Percentiles rank a stretch among this genome's conserved stretches.
Evolutionary conservation across 192 early-diverging fungal species (phyloP).

Genomic region (Coemansia sp.): DNA sequence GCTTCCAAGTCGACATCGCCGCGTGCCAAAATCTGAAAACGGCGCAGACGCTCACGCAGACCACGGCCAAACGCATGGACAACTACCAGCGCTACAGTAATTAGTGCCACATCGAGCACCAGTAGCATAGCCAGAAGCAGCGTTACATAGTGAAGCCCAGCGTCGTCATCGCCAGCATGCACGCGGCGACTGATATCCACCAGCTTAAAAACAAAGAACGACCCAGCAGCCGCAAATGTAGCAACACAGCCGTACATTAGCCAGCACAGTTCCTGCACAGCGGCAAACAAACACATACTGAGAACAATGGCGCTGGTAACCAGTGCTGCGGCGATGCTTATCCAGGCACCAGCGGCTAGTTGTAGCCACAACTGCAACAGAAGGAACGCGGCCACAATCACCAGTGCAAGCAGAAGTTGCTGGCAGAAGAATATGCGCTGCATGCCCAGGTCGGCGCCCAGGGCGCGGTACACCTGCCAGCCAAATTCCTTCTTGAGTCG

Average conservation of each 20-base stretch:
- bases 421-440: constrained; percentile 48
- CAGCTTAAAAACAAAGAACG: constrained; percentile 45
- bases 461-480: constrained; percentile 49
- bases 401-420: constrained; percentile 37
- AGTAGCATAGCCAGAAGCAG: constrained; percentile 27
- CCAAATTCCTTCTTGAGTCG: constrained; percentile 50
- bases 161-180: not conserved
- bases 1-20: constrained; percentile 27
- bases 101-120: constrained; percentile 17
- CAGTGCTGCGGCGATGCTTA: constrained; percentile 13
- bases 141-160: constrained; percentile 18
- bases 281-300: constrained; percentile 27
- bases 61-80: constrained; percentile 28
- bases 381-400: constrained; percentile 29
- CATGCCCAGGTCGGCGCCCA: constrained; percentile 51
- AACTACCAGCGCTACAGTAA: constrained; percentile 12
- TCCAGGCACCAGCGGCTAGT: constrained; percentile 51
- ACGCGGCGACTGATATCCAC: constrained; percentile 20
- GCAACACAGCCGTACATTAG: constrained; percentile 35
- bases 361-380: constrained; percentile 49
- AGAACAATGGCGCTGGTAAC: constrained; percentile 14
- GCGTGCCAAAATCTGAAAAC: constrained; percentile 31
- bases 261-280: constrained; percentile 32
- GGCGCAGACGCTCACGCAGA: constrained; percentile 25
- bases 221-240: constrained; percentile 3